Evolutionary conservation across 1,284 basidiomycete genomes (phyloP).

Genomic region (Phlebopus sp.): DNA sequence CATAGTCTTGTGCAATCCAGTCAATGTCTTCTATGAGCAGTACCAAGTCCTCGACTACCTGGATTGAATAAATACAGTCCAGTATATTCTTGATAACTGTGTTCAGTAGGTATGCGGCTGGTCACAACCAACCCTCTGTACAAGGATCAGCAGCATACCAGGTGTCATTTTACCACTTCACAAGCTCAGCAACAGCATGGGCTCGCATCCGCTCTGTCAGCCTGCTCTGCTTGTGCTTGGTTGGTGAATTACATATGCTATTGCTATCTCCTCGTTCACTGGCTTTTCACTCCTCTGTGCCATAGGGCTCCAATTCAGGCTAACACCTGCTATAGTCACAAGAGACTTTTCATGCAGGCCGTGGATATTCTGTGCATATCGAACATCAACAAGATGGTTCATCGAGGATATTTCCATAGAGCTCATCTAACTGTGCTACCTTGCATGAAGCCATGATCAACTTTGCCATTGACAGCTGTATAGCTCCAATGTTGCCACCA

Average conservation of each 20-base stretch:
- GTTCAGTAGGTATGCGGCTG: not conserved
- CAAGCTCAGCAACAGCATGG: not conserved
- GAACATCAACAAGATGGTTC: constrained; percentile 17
- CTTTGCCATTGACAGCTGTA: constrained; percentile 11
- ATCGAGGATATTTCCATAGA: constrained; percentile 17
- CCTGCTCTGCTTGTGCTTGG: not conserved
- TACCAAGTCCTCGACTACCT: not conserved
- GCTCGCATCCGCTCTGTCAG: not conserved
- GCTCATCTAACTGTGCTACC: constrained; percentile 7
- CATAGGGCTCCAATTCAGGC: not conserved
- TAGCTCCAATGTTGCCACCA: no score
- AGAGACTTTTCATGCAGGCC: not conserved
- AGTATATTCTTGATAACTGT: constrained; percentile 1
- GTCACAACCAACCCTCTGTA: not conserved
- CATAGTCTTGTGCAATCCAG: not conserved
- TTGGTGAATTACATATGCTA: not conserved
- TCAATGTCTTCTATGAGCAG: not conserved
- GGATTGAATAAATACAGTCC: not conserved
- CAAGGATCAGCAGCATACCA: constrained; percentile 1
- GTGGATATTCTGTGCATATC: not conserved
- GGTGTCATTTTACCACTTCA: not conserved
- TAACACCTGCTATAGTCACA: constrained; percentile 6
- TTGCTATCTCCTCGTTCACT: not conserved
- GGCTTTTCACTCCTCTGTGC: not conserved
- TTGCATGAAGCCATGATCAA: constrained; percentile 22